phyloP scores from a whole-genome alignment of 208 protist genomes.

The Plasmodiophora brassicae region DNA sequence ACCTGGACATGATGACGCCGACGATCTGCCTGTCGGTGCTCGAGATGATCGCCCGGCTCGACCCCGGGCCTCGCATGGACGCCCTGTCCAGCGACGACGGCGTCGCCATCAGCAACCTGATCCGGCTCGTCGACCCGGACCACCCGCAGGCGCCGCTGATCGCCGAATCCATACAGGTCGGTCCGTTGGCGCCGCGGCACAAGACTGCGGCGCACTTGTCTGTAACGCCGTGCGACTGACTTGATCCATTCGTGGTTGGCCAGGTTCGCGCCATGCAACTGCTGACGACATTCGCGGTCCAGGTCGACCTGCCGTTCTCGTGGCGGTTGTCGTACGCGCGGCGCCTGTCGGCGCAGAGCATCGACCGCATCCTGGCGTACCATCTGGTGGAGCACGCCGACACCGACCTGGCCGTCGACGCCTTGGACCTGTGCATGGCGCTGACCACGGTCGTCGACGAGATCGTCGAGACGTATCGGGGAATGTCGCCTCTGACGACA shows the following conservation, averaged over 20 bases:
- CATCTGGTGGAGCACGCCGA: neutral
- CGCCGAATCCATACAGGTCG: neutral
- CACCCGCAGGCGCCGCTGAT: neutral
- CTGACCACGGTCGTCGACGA: conserved; percentile 4
- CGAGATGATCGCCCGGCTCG: neutral
- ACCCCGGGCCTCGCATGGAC: neutral
- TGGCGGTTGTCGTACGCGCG: neutral
- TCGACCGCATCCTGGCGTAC: conserved; percentile 8
- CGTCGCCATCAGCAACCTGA: neutral
- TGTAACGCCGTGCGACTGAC: neutral
- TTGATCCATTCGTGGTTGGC: neutral
- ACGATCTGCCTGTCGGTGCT: neutral
- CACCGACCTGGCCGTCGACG: neutral
- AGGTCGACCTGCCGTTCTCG: conserved; percentile 2
- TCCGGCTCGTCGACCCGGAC: neutral
- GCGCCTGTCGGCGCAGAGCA: neutral
- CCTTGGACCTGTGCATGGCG: conserved; percentile 4
- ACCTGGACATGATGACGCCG: neutral
- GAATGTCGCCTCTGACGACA: too few species aligned
- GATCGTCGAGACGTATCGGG: neutral
- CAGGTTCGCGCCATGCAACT: neutral
- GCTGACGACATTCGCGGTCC: conserved; percentile 4
- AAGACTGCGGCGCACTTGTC: too few species aligned
- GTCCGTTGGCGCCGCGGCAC: too few species aligned
- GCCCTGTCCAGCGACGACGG: neutral